Percentiles rank a stretch among this genome's conserved stretches.
phyloP scores from a whole-genome alignment of 2,329 filamentous ascomycete species.

The Aureobasidium zeae region DNA sequence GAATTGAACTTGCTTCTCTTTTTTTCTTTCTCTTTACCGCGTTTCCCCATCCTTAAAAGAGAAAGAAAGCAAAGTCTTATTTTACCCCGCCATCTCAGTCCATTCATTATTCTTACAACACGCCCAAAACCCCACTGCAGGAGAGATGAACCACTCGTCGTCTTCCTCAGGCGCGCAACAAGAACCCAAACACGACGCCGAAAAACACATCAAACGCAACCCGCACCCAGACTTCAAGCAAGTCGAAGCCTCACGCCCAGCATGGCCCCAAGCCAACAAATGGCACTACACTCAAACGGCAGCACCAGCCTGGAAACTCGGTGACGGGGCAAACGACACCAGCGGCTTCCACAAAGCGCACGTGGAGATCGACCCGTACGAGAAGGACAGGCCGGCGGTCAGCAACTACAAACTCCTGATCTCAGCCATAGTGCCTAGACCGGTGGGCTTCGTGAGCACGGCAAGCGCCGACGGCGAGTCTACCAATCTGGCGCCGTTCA shows the following conservation, averaged over 20 bases:
- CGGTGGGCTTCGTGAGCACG: slow-evolving; percentile 59
- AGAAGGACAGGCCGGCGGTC: slow-evolving; percentile 52
- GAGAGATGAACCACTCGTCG: slow-evolving; percentile 10
- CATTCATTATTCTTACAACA: too few relatives aligned
- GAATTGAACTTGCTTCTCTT: too few relatives aligned
- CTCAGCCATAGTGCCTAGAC: slow-evolving; percentile 68
- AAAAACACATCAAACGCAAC: slow-evolving; percentile 48
- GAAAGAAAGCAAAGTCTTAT: too few relatives aligned
- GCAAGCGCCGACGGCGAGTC: slow-evolving; percentile 50
- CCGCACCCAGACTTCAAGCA: slow-evolving; percentile 66
- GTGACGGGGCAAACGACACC: slow-evolving; percentile 53
- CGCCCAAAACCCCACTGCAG: slow-evolving; percentile 6
- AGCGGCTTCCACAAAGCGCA: slow-evolving; percentile 50
- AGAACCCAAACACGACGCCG: slow-evolving; percentile 19
- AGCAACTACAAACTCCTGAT: slow-evolving; percentile 92
- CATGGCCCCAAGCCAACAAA: slow-evolving; percentile 43
- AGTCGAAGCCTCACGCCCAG: slow-evolving; percentile 56
- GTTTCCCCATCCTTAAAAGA: too few relatives aligned
- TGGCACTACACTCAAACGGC: slow-evolving; percentile 55
- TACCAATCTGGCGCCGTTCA: slow-evolving; percentile 78
- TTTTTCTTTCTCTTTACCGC: too few relatives aligned
- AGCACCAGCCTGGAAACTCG: slow-evolving; percentile 57
- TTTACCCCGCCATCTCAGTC: too few relatives aligned
- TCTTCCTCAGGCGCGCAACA: too few relatives aligned
- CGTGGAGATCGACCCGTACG: slow-evolving; percentile 72